Evolutionary conservation across 1,284 basidiomycete species (phyloP).

Genomic region (Singerocomus inundabilis): DNA sequence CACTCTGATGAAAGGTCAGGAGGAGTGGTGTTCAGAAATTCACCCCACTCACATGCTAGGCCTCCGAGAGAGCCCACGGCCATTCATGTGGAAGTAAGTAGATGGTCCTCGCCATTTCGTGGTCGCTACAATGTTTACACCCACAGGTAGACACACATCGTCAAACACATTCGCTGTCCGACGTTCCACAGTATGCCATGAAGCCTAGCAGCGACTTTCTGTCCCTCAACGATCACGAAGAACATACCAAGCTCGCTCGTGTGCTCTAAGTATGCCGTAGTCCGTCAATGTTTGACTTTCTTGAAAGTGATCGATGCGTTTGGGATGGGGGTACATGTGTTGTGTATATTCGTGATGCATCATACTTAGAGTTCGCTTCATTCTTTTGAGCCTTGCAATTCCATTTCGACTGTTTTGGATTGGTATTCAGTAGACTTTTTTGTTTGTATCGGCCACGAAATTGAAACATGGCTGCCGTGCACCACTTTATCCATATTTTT

Average conservation of each 20-base stretch:
- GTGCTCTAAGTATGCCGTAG: constrained; percentile 11
- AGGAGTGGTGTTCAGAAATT: constrained; percentile 32
- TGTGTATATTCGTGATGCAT: neutral
- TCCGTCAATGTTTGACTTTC: neutral
- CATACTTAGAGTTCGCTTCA: constrained; percentile 8
- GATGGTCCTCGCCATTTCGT: neutral
- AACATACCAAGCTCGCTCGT: constrained; percentile 16
- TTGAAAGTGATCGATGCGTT: neutral
- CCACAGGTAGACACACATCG: constrained; percentile 38
- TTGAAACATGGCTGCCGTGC: neutral
- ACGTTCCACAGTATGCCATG: constrained; percentile 25
- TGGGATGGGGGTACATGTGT: neutral
- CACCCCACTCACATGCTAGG: constrained; percentile 12
- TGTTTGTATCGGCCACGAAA: neutral
- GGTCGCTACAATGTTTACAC: constrained; percentile 3
- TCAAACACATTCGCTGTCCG: constrained; percentile 27
- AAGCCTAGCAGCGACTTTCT: constrained; percentile 28
- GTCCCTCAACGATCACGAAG: constrained; percentile 27
- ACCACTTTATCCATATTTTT: neutral
- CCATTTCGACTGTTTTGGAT: constrained; percentile 6
- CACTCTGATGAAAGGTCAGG: constrained; percentile 34
- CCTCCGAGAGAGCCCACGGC: constrained; percentile 21
- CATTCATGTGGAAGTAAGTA: constrained; percentile 36
- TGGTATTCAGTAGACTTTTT: neutral
- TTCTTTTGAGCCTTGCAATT: constrained; percentile 9